phyloP scores from a whole-genome alignment of 2,329 filamentous ascomycete genomes.

The Huntiella savannae region DNA sequence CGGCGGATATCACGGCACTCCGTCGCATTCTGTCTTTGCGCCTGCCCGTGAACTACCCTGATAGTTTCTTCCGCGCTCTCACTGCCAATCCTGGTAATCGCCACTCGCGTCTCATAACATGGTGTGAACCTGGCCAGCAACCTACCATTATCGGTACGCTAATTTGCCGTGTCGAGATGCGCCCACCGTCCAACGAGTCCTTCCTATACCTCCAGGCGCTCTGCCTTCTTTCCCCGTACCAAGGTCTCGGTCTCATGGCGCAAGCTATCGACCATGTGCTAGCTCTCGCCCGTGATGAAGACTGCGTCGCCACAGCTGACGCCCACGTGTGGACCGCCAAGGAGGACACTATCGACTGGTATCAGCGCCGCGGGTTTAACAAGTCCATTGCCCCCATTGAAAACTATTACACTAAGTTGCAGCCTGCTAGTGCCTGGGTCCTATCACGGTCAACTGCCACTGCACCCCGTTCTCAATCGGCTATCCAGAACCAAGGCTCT shows the following conservation, averaged over 20 bases:
- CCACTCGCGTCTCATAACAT: conserved; percentile 42
- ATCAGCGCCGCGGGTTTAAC: conserved; percentile 36
- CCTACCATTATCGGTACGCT: conserved; percentile 40
- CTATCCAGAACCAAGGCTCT: background rate
- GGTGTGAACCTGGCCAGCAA: conserved; percentile 23
- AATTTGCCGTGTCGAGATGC: conserved; percentile 41
- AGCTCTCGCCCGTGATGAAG: conserved; percentile 20
- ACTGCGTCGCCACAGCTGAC: conserved; percentile 29
- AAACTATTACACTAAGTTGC: conserved; percentile 43
- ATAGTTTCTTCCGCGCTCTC: conserved; percentile 41
- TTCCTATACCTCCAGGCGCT: conserved; percentile 47
- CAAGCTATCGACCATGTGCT: conserved; percentile 35
- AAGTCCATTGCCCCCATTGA: conserved; percentile 27
- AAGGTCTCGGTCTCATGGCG: conserved; percentile 37
- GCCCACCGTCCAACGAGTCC: conserved; percentile 20
- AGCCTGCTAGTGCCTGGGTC: conserved; percentile 42
- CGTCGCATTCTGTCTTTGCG: conserved; percentile 47
- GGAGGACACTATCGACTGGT: conserved; percentile 43
- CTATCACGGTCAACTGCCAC: conserved; percentile 23
- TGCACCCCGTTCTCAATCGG: conserved; percentile 6
- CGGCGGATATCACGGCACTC: conserved; percentile 35
- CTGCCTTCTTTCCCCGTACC: conserved; percentile 43
- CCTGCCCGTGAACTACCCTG: conserved; percentile 43
- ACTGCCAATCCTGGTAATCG: conserved; percentile 28
- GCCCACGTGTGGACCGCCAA: conserved; percentile 54